Evolutionary conservation across 768 basidiomycete species (phyloP).

Genomic region (Lactifluus hygrophoroides): DNA sequence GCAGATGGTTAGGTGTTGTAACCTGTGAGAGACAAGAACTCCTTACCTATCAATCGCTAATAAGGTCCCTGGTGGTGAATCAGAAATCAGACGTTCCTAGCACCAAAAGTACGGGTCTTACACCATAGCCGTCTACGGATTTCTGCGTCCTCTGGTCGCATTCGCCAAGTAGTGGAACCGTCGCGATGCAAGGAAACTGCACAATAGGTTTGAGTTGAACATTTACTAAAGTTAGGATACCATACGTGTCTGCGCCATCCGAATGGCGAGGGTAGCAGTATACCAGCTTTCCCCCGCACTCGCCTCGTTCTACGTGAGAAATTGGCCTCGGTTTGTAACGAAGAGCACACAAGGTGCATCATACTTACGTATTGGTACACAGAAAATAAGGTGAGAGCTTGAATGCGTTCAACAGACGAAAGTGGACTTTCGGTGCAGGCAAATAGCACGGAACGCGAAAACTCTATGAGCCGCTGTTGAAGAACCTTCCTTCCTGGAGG

Average conservation of each 20-base stretch:
- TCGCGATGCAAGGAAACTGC: slow-evolving; percentile 23
- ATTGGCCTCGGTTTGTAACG: background rate
- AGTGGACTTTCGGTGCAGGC: slow-evolving; percentile 4
- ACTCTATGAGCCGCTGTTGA: slow-evolving; percentile 17
- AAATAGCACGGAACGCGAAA: slow-evolving; percentile 19
- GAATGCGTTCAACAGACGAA: slow-evolving; percentile 22
- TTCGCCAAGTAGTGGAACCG: slow-evolving; percentile 19
- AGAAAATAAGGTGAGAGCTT: slow-evolving; percentile 19
- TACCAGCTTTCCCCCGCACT: slow-evolving; percentile 17
- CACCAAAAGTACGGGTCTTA: slow-evolving; percentile 4
- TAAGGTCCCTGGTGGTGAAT: slow-evolving; percentile 16
- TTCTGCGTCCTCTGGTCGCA: slow-evolving; percentile 22
- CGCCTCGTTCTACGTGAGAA: slow-evolving; percentile 6
- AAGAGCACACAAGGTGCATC: background rate
- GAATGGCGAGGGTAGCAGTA: slow-evolving; percentile 19
- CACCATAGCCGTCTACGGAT: slow-evolving; percentile 22
- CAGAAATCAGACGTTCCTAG: background rate
- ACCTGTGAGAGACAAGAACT: background rate
- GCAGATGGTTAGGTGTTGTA: background rate
- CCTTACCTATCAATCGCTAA: slow-evolving; percentile 20
- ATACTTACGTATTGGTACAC: slow-evolving; percentile 19
- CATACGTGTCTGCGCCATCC: slow-evolving; percentile 23
- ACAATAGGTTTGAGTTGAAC: background rate
- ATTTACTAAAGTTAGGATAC: background rate
- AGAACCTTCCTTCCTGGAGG: slow-evolving; percentile 19